phyloP scores from a whole-genome alignment of 2,329 filamentous ascomycete species.

The Colletotrichum magnum region DNA sequence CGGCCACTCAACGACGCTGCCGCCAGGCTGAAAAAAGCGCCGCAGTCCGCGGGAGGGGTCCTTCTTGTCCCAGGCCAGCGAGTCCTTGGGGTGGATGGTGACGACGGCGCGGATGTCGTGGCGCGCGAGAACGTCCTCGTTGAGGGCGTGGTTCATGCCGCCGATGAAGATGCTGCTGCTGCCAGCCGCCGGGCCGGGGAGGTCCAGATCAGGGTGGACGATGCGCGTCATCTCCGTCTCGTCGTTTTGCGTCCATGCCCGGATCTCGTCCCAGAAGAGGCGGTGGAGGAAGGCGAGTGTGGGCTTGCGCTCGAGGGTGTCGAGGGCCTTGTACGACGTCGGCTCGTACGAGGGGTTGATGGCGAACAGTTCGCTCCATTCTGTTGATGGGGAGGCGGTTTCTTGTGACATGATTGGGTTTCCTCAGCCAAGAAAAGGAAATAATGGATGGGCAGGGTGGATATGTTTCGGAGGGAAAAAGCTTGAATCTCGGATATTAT shows the following conservation, averaged over 20 bases:
- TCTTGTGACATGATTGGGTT: constrained; percentile 20
- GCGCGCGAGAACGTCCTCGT: constrained; percentile 7
- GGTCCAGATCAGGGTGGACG: constrained; percentile 8
- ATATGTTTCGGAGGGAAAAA: no score
- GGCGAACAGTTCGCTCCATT: constrained; percentile 26
- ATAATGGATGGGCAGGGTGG: not conserved
- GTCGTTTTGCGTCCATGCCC: constrained; percentile 28
- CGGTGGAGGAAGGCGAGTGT: constrained; percentile 13
- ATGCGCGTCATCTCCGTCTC: constrained; percentile 20
- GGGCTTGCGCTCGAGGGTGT: constrained; percentile 17
- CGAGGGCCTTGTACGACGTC: constrained; percentile 21
- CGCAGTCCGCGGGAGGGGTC: not conserved
- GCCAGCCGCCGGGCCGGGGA: not conserved
- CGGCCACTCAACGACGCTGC: constrained; percentile 16
- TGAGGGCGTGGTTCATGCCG: constrained; percentile 30
- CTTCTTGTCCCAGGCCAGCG: constrained; percentile 20
- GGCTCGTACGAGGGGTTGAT: constrained; percentile 17
- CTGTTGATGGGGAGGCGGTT: constrained; percentile 5
- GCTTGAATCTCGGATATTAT: not conserved
- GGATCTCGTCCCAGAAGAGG: constrained; percentile 24
- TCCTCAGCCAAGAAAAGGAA: not conserved
- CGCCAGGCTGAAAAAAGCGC: constrained; percentile 1
- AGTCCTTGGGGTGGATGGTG: constrained; percentile 26
- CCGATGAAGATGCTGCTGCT: constrained; percentile 14
- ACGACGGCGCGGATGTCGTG: constrained; percentile 11